Conservation (phyloP, 495 filamentous ascomycete genomes). For the Rhypophila decipiens region DNA sequence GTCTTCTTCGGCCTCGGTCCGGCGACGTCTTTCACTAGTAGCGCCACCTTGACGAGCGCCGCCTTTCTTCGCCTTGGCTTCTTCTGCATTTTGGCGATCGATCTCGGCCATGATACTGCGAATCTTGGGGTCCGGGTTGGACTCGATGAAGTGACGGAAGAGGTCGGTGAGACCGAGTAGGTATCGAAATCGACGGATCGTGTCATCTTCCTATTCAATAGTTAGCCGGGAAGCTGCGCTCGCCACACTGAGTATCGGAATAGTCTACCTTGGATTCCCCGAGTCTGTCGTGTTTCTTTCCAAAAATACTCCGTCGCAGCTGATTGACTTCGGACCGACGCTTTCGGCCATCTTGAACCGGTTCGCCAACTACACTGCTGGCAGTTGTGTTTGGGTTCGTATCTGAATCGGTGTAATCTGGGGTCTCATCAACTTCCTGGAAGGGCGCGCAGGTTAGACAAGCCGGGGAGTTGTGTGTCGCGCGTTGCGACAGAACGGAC, state of each 20-base stretch:
- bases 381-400: constrained; percentile 88
- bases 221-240: constrained; percentile 5
- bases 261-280: constrained; percentile 79
- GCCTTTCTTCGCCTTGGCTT: constrained; percentile 62
- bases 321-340: constrained; percentile 77
- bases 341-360: constrained; percentile 68
- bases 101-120: constrained; percentile 90
- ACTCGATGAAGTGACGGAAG: constrained; percentile 98
- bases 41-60: constrained; percentile 76
- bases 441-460: constrained; percentile 16
- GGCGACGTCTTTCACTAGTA: constrained; percentile 68
- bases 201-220: constrained; percentile 77
- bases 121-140: constrained; percentile 87
- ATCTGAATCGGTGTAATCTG: constrained; percentile 81
- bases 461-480: background rate
- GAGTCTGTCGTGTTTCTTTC: constrained; percentile 86
- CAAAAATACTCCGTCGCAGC: constrained; percentile 81
- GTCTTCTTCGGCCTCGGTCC: constrained; percentile 97
- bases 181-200: constrained; percentile 90
- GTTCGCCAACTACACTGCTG: constrained; percentile 78
- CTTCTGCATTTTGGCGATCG: constrained; percentile 82
- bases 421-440: constrained; percentile 73
- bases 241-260: background rate
- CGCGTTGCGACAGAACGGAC: constrained; percentile 13
- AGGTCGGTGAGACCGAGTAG: constrained; percentile 93